Percentiles rank a stretch among this genome's conserved stretches.
Conservation (phyloP, 2,329 filamentous ascomycete genomes). For the Alternaria sp. region DNA sequence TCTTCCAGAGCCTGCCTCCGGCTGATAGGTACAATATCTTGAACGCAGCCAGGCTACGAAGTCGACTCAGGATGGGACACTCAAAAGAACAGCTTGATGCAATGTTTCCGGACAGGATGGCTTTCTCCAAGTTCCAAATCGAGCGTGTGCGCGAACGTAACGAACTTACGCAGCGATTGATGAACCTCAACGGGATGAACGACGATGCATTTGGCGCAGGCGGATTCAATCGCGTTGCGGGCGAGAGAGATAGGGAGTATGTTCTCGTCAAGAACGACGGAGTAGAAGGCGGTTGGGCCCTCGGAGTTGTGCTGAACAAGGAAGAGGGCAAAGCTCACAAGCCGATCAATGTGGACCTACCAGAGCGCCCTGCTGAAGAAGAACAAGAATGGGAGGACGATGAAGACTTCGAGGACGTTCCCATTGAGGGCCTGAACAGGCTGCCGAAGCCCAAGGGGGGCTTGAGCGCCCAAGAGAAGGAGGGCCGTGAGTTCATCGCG, state of each 20-base stretch:
- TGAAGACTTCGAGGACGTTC: conserved; percentile 89
- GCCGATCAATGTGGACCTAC: conserved; percentile 88
- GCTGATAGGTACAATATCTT: conserved; percentile 96
- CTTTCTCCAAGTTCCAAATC: conserved; percentile 94
- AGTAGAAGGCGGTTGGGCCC: conserved; percentile 92
- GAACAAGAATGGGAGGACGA: conserved; percentile 73
- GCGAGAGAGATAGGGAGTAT: conserved; percentile 91
- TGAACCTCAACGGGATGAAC: conserved; percentile 92
- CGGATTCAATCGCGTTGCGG: conserved; percentile 71
- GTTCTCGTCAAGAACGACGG: conserved; percentile 95
- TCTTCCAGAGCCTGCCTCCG: conserved; percentile 89
- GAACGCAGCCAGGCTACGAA: conserved; percentile 88
- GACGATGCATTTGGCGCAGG: conserved; percentile 71
- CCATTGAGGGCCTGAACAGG: conserved; percentile 86
- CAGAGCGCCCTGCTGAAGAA: conserved; percentile 55
- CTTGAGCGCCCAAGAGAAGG: conserved; percentile 28
- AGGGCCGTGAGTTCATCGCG: conserved; percentile 47
- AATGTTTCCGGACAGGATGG: conserved; percentile 99
- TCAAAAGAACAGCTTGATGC: conserved; percentile 94
- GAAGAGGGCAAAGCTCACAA: conserved; percentile 82
- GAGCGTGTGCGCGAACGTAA: conserved; percentile 92
- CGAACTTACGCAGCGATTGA: conserved; percentile 89
- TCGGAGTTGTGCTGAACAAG: conserved; percentile 88
- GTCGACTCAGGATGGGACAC: conserved; percentile 90
- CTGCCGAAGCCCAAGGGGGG: conserved; percentile 67